Evolutionary conservation across 495 filamentous ascomycete species (phyloP), one percentile per base, ranked within the genome.

Genomic region (Penicillium subrubescens): DNA sequence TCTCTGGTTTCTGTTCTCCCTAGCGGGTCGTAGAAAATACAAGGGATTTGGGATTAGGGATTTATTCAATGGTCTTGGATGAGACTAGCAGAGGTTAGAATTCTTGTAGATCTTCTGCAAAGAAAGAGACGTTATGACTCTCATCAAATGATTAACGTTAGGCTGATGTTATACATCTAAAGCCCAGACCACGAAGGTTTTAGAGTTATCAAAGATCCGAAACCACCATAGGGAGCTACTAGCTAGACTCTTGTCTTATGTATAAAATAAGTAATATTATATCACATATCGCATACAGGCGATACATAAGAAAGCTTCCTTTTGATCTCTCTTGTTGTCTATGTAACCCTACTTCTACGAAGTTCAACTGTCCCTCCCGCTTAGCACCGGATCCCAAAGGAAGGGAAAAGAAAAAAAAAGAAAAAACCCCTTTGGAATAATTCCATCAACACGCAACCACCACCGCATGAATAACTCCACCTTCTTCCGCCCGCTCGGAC

Each of bases 341-440:
- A 57, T 37, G 35, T 37, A 27, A 41, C 27, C 31, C 51, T 29
- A 54, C 25, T 29, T 2, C 21, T 25, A 8, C 23, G 15, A 17
- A 12, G 11, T 14, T 17, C 27, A 53, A 23, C 3, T 3, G 8
- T 2, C 51, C 2, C 51, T 31, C 56, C 34, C 59, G 59, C 61
- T 63, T 63, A 63, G n/a, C 23, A 56, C 61, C 61, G 61, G 61
- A 46, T 31, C 46, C 27, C n/a, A 35, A 31, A 33, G 51, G 21
- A 60, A 17, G 12, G 31, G 37, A 41, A 53, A 39, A 56, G 37
- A 61, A 44, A 43, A 43, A 21, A 54, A 44, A n/a, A 31, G 8
- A 52, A 17, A 31, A 53, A 61, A 35, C 29, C 25, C 25, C 25
- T 27, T 27, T 1, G 2, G 25, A 27, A 27, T 27, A 21, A 39